A percentile compares a stretch with the other conserved stretches of the same genome.
Conservation (phyloP, 2,329 filamentous ascomycete genomes). For the Ploettnerulaceae sp. region DNA sequence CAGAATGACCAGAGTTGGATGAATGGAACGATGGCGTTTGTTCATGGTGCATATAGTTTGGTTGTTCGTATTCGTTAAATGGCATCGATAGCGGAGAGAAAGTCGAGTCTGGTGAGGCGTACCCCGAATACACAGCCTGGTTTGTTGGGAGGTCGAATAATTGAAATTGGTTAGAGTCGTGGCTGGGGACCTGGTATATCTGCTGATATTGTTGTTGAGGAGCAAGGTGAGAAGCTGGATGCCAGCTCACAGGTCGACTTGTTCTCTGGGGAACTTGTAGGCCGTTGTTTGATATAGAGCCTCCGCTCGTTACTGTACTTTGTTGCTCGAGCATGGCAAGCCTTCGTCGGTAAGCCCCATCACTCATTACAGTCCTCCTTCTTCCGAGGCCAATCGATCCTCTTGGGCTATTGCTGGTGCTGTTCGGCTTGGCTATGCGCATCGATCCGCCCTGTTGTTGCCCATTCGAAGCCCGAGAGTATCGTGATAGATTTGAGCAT, state of each 20-base stretch:
- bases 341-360: slow-evolving; percentile 33
- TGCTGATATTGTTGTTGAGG: slow-evolving; percentile 34
- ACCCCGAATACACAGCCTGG: slow-evolving; percentile 51
- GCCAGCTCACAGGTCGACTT: slow-evolving; percentile 68
- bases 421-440: slow-evolving; percentile 61
- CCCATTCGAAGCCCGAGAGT: slow-evolving; percentile 46
- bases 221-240: slow-evolving; percentile 53
- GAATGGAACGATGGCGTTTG: slow-evolving; percentile 12
- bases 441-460: slow-evolving; percentile 47
- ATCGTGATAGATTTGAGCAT: slow-evolving; percentile 42
- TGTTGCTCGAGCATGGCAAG: slow-evolving; percentile 34
- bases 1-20: slow-evolving; percentile 11
- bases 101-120: slow-evolving; percentile 50
- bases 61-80: slow-evolving; percentile 33
- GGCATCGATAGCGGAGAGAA: slow-evolving; percentile 52
- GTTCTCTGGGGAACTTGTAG: slow-evolving; percentile 33
- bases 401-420: slow-evolving; percentile 65
- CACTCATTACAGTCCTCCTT: slow-evolving; percentile 53
- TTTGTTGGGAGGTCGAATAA: slow-evolving; percentile 38
- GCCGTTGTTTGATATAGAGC: slow-evolving; percentile 36
- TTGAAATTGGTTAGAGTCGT: slow-evolving; percentile 29
- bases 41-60: slow-evolving; percentile 20
- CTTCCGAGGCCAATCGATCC: slow-evolving; percentile 44
- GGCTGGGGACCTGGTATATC: slow-evolving; percentile 38
- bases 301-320: slow-evolving; percentile 43